phyloP scores from a whole-genome alignment of 768 basidiomycete species.

The Suillus lakei region DNA sequence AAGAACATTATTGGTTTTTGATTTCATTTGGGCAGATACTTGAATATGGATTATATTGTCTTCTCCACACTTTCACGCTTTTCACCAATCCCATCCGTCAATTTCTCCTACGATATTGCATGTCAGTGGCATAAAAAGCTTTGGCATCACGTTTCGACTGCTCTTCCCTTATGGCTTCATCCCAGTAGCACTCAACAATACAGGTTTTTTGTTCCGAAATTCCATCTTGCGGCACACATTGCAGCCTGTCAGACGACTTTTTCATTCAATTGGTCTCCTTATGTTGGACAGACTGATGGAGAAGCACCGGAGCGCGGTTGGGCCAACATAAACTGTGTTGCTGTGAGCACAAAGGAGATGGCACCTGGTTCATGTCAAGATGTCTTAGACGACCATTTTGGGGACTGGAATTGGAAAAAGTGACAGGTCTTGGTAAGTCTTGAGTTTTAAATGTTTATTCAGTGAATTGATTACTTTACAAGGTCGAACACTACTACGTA shows the following conservation, averaged over 20 bases:
- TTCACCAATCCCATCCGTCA: background rate
- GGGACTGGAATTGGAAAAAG: no score
- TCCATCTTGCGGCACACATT: background rate
- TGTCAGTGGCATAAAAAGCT: no score
- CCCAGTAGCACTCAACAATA: background rate
- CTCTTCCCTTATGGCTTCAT: background rate
- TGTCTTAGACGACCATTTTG: conserved; percentile 27
- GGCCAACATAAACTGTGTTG: conserved; percentile 18
- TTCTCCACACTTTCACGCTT: conserved; percentile 1
- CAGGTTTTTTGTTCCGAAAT: background rate
- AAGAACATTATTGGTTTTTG: no score
- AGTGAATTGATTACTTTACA: no score
- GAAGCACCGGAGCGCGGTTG: conserved; percentile 27
- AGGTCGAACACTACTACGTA: no score
- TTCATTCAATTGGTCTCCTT: background rate
- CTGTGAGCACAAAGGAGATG: conserved; percentile 24
- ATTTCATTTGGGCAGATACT: conserved; percentile 4
- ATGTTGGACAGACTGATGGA: conserved; percentile 24
- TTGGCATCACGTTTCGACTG: background rate
- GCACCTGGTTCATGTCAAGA: conserved; percentile 21
- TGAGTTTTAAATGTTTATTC: no score
- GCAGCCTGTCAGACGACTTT: background rate
- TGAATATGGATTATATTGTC: conserved; percentile 8
- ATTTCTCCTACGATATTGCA: no score
- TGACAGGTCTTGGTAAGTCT: no score